Evolutionary conservation across 148 eudicot species (phyloP), one percentile per base, ranked within the genome.

Genomic region (Nepenthes gracilis): DNA sequence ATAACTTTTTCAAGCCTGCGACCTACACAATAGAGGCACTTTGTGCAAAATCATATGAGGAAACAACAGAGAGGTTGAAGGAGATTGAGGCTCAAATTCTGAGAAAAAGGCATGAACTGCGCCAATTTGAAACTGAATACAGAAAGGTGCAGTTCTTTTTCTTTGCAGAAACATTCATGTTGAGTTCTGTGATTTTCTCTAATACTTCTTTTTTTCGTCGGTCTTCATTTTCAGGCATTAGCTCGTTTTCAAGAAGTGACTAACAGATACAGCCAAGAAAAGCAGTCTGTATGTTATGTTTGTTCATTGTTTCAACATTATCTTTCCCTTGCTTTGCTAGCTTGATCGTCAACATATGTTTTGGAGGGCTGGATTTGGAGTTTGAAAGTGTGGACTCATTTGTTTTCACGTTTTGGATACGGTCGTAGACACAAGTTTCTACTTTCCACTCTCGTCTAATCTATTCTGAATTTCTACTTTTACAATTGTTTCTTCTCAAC

Each of bases 1-100:
- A 88, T 65, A 93, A 93, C 72, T 93, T 93, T 74, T 93, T 93
- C 72, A 93, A 89, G 78, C 83, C 99, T 64, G 99, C 99, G 37
- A 68, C 74, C 23, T 93, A 93, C 77, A 79, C 82, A 13, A 89
- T 93, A 50, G 99, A 93, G 76, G 95, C 97, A 59, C 80, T 93
- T 60, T 93, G 97, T 71, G 83, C 85, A 7, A 83, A 83, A 60
- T 40, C 92, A 50, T 93, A 86, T 49, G 95, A 79, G 62, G 86
- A 81, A 43, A 81, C 84, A 13, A 79, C 86, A 10, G 72, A 74
- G 55, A 81, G 71, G 70, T 73, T 84, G 54, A 79, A 81, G 71
- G 90, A 81, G 47, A 68, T 81, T 53, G 90, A 84, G 72, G 80
- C 86, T 53, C 78, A 84, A 74, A 84, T 84, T 60, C 70, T 84